Conservation (phyloP, 2,329 filamentous ascomycete genomes). For the Lachnellula hyalina region DNA sequence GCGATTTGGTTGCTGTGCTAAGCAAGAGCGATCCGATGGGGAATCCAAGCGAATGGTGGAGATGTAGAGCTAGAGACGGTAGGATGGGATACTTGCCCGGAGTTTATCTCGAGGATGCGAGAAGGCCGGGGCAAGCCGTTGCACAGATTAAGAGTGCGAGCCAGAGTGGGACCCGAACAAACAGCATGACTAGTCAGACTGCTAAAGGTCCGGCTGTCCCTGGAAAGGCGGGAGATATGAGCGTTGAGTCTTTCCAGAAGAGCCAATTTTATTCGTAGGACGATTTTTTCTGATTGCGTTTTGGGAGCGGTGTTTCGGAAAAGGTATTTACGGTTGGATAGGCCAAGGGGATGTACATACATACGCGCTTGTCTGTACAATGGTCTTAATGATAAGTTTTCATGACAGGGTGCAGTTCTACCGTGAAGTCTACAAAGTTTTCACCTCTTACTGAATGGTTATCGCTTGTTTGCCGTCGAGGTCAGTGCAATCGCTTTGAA, state of each 20-base stretch:
- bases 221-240: conserved; percentile 59
- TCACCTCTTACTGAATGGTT: too few species aligned
- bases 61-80: conserved; percentile 83
- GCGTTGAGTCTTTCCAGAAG: conserved; percentile 66
- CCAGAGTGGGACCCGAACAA: conserved; percentile 42
- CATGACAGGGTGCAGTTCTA: neutral
- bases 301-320: neutral
- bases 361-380: neutral
- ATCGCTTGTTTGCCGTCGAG: neutral
- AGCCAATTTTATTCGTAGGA: conserved; percentile 59
- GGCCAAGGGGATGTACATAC: neutral
- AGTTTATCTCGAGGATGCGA: conserved; percentile 77
- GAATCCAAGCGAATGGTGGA: conserved; percentile 95
- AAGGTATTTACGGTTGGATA: neutral
- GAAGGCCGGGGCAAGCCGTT: conserved; percentile 42
- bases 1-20: conserved; percentile 89
- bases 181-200: conserved; percentile 36
- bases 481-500: neutral
- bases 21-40: conserved; percentile 90
- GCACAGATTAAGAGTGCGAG: conserved; percentile 31
- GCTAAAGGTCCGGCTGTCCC: conserved; percentile 43
- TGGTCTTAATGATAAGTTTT: neutral
- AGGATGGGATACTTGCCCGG: conserved; percentile 87
- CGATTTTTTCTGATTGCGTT: neutral
- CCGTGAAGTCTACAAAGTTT: neutral